These are phyloP conservation scores for Arctium minus DNA, from an alignment of 129 eudicot genomes.

Conservation along the genomic window DNA sequence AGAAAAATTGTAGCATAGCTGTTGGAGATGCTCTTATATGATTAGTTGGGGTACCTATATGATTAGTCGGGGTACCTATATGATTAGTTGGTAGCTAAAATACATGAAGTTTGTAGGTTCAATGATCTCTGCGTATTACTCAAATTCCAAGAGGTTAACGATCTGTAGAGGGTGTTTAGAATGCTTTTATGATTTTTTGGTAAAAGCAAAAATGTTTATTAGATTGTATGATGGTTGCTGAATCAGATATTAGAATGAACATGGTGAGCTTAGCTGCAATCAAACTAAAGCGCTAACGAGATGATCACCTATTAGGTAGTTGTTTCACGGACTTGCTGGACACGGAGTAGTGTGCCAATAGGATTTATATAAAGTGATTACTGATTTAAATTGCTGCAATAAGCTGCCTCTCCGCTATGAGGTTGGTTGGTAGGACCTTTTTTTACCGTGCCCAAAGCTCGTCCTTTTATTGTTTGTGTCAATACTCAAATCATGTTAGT, in stretches of 20 bases:
- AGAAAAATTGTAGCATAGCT: background rate
- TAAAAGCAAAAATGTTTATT: background rate
- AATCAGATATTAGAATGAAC: background rate
- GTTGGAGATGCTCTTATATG: background rate
- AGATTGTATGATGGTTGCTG: background rate
- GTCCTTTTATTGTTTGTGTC: background rate
- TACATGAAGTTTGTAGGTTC: background rate
- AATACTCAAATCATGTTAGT: background rate
- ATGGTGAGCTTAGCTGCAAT: background rate
- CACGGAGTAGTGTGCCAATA: background rate
- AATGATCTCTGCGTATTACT: background rate
- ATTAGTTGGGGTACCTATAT: background rate
- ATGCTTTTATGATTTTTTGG: background rate
- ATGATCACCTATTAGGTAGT: background rate
- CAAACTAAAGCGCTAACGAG: background rate
- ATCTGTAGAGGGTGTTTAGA: background rate
- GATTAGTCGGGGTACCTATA: background rate
- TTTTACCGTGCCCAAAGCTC: background rate
- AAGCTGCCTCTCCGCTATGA: background rate
- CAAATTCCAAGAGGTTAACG: background rate
- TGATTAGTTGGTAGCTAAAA: background rate
- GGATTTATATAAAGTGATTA: background rate
- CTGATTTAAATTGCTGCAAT: background rate
- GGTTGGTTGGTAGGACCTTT: background rate
- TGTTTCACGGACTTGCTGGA: background rate